Conservation (phyloP, 2,329 filamentous ascomycete species). For the Eutypa lata region DNA sequence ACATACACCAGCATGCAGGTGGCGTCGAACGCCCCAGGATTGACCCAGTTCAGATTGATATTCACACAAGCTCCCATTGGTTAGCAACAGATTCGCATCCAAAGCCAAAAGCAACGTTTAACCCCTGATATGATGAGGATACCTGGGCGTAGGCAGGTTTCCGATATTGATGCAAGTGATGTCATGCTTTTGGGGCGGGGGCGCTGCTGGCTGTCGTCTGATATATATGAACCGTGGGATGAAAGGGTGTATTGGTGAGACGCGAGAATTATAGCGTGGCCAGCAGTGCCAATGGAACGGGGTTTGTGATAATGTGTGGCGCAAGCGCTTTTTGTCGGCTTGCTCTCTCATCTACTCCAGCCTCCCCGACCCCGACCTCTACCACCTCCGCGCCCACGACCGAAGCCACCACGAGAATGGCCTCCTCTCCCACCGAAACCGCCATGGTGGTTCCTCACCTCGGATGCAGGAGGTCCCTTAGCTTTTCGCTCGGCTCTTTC, state of each 20-base stretch:
- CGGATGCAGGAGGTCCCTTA: conserved; percentile 51
- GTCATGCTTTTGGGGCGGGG: background rate
- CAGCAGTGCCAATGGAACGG: background rate
- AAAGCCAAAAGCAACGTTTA: conserved; percentile 4
- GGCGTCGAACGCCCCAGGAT: no score
- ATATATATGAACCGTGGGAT: background rate
- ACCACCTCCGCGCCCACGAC: conserved; percentile 25
- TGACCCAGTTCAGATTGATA: no score
- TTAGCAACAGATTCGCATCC: no score
- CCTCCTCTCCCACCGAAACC: conserved; percentile 17
- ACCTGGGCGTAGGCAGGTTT: background rate
- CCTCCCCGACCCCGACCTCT: conserved; percentile 28
- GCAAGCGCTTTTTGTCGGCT: background rate
- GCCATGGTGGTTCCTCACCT: conserved; percentile 16
- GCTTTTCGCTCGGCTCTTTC: conserved; percentile 60
- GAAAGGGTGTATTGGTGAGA: background rate
- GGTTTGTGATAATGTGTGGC: background rate
- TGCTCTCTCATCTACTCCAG: background rate
- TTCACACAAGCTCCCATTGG: no score
- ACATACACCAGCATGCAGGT: no score
- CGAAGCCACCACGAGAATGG: conserved; percentile 5
- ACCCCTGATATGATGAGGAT: background rate
- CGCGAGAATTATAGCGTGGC: background rate
- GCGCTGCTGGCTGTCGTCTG: background rate
- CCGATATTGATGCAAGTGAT: background rate